phyloP scores from a whole-genome alignment of 2,329 filamentous ascomycete genomes.

The Penicillium sp. region DNA sequence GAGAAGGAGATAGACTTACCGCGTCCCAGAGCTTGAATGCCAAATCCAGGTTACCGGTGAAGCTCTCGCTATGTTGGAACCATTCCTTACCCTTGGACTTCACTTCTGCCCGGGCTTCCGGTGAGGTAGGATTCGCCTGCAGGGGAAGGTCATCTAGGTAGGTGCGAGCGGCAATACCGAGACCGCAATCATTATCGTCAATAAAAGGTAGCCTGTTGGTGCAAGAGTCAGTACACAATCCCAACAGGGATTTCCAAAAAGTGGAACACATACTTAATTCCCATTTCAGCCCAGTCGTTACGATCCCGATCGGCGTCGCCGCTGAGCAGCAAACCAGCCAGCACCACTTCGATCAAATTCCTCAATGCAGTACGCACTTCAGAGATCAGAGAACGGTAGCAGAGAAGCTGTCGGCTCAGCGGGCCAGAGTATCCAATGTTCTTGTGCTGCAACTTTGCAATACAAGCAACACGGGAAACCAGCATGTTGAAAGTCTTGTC shows the following conservation, averaged over 20 bases:
- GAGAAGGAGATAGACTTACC: constrained; percentile 43
- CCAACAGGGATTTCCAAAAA: not conserved
- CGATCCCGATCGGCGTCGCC: constrained; percentile 72
- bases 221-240: not conserved
- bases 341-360: constrained; percentile 78
- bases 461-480: constrained; percentile 79
- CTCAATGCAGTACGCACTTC: constrained; percentile 75
- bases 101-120: constrained; percentile 50
- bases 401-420: constrained; percentile 81
- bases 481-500: constrained; percentile 77
- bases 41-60: constrained; percentile 56
- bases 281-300: constrained; percentile 65
- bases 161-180: constrained; percentile 49
- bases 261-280: constrained; percentile 60
- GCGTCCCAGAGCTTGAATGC: constrained; percentile 66
- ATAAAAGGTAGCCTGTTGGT: constrained; percentile 43
- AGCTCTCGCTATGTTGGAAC: constrained; percentile 60
- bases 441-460: constrained; percentile 78
- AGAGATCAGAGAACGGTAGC: constrained; percentile 78
- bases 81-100: constrained; percentile 56
- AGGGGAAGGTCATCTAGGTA: constrained; percentile 55
- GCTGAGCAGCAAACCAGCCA: constrained; percentile 75
- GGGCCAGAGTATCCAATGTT: constrained; percentile 91
- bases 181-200: constrained; percentile 46
- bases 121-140: constrained; percentile 54